phyloP scores from a whole-genome alignment of 2,329 filamentous ascomycete species.

The Hymenoscyphus fraxineus region DNA sequence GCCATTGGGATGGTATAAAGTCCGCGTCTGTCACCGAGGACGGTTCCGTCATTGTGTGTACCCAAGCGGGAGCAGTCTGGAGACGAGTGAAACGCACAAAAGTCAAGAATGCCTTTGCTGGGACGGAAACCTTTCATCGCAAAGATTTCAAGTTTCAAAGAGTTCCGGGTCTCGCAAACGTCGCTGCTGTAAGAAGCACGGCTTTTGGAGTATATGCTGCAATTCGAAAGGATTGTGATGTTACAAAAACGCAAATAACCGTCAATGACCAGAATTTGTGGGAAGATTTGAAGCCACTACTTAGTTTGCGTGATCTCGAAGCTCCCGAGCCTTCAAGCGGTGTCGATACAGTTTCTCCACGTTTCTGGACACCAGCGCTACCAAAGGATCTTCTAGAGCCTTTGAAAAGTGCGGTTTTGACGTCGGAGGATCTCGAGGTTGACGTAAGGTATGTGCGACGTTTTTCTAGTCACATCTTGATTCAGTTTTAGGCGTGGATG shows the following conservation, averaged over 20 bases:
- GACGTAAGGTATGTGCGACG: constrained; percentile 44
- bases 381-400: constrained; percentile 52
- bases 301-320: constrained; percentile 62
- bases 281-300: constrained; percentile 67
- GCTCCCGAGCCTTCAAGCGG: constrained; percentile 39
- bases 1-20: constrained; percentile 62
- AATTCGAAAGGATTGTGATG: constrained; percentile 77
- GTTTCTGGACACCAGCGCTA: constrained; percentile 39
- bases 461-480: neutral
- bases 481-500: neutral
- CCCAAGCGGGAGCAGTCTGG: constrained; percentile 90
- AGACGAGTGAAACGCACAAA: constrained; percentile 78
- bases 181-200: constrained; percentile 80
- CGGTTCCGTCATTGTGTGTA: constrained; percentile 91
- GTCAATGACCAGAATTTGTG: constrained; percentile 67
- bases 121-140: constrained; percentile 54
- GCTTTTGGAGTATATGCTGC: constrained; percentile 87
- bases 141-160: constrained; percentile 96
- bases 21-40: constrained; percentile 90
- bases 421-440: constrained; percentile 61
- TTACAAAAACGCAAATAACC: constrained; percentile 67
- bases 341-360: constrained; percentile 40
- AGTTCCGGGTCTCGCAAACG: constrained; percentile 81
- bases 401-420: constrained; percentile 52
- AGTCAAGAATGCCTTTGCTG: constrained; percentile 60